phyloP scores from a whole-genome alignment of 2,329 filamentous ascomycete species.

The Lachnellula arida region DNA sequence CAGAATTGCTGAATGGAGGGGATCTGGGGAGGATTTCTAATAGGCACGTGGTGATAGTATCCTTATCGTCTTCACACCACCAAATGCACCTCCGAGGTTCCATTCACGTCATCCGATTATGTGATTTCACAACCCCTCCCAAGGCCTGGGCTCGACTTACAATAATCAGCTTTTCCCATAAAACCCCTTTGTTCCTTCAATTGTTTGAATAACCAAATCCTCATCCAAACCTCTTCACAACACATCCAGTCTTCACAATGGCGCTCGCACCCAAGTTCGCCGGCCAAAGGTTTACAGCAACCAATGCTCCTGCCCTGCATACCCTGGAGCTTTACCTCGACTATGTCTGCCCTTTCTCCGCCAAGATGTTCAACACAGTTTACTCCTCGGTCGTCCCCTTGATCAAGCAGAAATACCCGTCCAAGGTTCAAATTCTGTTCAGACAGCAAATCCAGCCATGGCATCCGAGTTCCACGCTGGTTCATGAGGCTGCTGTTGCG shows the following conservation, averaged over 20 bases:
- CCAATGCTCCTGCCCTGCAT: slow-evolving; percentile 45
- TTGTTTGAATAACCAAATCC: background rate
- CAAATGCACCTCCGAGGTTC: no score
- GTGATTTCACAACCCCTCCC: no score
- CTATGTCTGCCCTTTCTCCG: slow-evolving; percentile 80
- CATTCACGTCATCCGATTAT: no score
- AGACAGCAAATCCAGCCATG: slow-evolving; percentile 91
- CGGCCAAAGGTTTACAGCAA: slow-evolving; percentile 56
- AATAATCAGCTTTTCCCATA: no score
- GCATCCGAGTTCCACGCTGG: slow-evolving; percentile 81
- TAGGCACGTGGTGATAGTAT: no score
- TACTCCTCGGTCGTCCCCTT: slow-evolving; percentile 60
- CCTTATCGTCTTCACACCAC: no score
- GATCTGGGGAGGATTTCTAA: no score
- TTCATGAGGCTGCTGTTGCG: slow-evolving; percentile 79
- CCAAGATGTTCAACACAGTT: slow-evolving; percentile 70
- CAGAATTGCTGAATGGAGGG: no score
- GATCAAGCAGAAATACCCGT: slow-evolving; percentile 54
- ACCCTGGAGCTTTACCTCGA: slow-evolving; percentile 71
- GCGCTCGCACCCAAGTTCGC: slow-evolving; percentile 74
- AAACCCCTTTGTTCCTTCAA: background rate
- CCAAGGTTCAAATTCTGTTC: slow-evolving; percentile 69
- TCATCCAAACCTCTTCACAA: background rate
- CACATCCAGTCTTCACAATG: slow-evolving; percentile 43
- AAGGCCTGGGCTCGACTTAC: no score